These are phyloP conservation scores for Dipteronia sinensis DNA, from an alignment of 345 rosid species.

Conservation along the genomic window DNA sequence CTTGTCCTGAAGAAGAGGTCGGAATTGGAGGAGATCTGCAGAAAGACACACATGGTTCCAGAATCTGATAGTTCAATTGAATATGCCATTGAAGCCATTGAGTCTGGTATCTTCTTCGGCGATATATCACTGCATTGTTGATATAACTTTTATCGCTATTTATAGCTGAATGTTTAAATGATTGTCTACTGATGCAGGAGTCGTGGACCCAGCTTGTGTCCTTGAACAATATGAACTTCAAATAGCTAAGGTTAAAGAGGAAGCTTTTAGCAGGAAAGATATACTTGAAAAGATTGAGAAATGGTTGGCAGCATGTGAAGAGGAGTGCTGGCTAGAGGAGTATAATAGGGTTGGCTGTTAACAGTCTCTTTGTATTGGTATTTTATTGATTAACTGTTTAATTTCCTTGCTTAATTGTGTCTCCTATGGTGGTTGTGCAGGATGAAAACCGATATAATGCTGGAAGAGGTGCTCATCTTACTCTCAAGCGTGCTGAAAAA, in stretches of 20 bases:
- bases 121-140: not conserved
- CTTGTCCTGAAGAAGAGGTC: constrained; percentile 89
- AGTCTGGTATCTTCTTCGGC: constrained; percentile 56
- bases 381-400: not conserved
- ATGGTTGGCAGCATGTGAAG: constrained; percentile 94
- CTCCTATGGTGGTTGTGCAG: constrained; percentile 41
- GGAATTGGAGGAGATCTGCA: constrained; percentile 87
- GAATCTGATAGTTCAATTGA: constrained; percentile 66
- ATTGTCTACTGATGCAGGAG: constrained; percentile 38
- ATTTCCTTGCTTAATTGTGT: constrained; percentile 17
- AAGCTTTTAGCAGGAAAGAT: constrained; percentile 88
- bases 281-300: constrained; percentile 94
- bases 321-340: constrained; percentile 99
- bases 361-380: not conserved
- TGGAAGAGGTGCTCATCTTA: constrained; percentile 96
- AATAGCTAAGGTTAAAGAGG: constrained; percentile 82
- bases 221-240: constrained; percentile 87
- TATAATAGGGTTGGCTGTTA: constrained; percentile 74
- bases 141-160: not conserved
- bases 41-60: constrained; percentile 83
- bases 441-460: constrained; percentile 97
- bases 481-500: constrained; percentile 96
- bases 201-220: constrained; percentile 58
- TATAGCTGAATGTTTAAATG: not conserved
- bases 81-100: constrained; percentile 68